Evolutionary conservation across 116 monocot genomes (phyloP), one percentile per base, ranked within the genome.

Genomic region (Trichopus zeylanicus): DNA sequence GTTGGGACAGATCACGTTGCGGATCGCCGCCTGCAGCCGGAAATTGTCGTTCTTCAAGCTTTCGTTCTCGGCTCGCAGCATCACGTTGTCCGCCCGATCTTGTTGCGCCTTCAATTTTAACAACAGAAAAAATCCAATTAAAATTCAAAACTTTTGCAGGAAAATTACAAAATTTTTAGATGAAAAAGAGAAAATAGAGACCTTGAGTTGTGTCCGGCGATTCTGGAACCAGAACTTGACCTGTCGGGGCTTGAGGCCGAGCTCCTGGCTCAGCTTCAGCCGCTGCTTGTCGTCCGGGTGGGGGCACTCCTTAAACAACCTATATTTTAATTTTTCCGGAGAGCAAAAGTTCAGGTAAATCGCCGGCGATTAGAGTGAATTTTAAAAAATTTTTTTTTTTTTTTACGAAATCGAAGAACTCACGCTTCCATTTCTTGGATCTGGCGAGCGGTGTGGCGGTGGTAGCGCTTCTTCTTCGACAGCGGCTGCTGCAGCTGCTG

Each of bases 151-250:
- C n/a, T n/a, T n/a, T 16, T 12, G n/a, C 2, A 24, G 22, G 13
- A 60, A 38, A 23, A 28, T 58, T 4, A 38, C 16, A n/a, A 21
- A n/a, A n/a, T n/a, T n/a, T n/a, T n/a, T 19, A 2, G 46, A 48
- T 25, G 3, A 49, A 22, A 3, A 1, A 49, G 8, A 20, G 0
- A 29, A 26, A 27, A 60, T 6, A 49, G 7, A n/a, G 4, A 89
- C 90, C 84, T 97, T 97, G 87, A 97, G 87, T 60, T 97, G 97
- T 24, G 97, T 97, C 12, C 97, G 87, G 9, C 91, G 78, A 63
- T 97, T 97, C 71, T 97, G 97, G 77, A 97, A 97, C 97, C 97
- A 97, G 75, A 97, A 97, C 75, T 97, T 97, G 66, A 97, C 91
- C 59, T 97, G 97, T 24, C 97, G 79, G 9, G 97, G 97, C 26